Conservation (phyloP, 257 asterid genomes). For the Solanum ossicruentum region DNA sequence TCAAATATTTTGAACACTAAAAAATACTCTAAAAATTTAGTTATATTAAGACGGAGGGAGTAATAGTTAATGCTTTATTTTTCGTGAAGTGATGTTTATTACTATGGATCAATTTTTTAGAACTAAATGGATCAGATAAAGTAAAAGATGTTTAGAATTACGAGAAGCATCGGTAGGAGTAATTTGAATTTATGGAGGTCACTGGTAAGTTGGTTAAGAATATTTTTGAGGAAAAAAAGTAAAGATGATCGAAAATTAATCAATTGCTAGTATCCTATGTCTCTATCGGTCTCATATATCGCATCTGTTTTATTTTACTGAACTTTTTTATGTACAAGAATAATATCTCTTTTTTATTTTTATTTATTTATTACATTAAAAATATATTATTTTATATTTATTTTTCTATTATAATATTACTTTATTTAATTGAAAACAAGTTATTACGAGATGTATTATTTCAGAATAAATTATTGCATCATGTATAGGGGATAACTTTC, state of each 20-base stretch:
- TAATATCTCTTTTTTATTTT: no score
- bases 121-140: neutral
- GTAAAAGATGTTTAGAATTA: constrained; percentile 22
- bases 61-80: no score
- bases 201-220: neutral
- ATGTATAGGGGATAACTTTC: no score
- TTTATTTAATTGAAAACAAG: no score
- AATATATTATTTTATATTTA: no score
- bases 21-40: no score
- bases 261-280: neutral
- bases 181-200: neutral
- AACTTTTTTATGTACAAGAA: neutral
- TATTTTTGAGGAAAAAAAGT: neutral
- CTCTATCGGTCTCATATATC: neutral
- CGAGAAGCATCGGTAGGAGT: constrained; percentile 27
- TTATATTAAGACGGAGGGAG: no score
- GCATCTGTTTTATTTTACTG: neutral
- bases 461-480: no score
- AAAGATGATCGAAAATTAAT: neutral
- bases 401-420: no score
- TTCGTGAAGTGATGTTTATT: neutral
- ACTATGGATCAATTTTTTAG: neutral
- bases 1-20: no score
- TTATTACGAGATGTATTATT: no score
- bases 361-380: neutral